Conservation (phyloP, 2,329 filamentous ascomycete genomes). For the Epichloe sylvatica region DNA sequence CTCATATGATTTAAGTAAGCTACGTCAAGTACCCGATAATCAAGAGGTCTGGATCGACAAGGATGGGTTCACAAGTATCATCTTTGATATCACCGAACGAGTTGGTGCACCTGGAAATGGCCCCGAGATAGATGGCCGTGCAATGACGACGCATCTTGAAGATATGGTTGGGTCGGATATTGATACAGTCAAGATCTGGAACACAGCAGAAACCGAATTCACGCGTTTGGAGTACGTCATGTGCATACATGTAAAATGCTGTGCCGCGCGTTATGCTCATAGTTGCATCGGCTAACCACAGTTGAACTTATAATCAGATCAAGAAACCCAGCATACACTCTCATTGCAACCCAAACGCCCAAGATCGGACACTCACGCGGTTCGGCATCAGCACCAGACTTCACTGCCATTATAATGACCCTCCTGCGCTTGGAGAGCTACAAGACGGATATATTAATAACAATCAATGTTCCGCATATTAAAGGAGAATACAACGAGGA, state of each 20-base stretch:
- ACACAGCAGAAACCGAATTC: conserved; percentile 46
- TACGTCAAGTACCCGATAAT: conserved; percentile 68
- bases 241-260: neutral
- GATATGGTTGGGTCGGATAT: conserved; percentile 53
- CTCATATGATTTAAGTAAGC: conserved; percentile 32
- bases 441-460: conserved; percentile 68
- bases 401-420: conserved; percentile 64
- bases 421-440: conserved; percentile 63
- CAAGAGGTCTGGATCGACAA: conserved; percentile 87
- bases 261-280: neutral
- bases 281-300: conserved; percentile 11
- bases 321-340: conserved; percentile 48
- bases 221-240: conserved; percentile 36
- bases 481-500: conserved; percentile 59
- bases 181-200: conserved; percentile 52
- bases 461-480: conserved; percentile 78
- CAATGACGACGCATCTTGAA: conserved; percentile 53
- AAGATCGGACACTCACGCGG: conserved; percentile 21
- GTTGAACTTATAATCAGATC: conserved; percentile 17
- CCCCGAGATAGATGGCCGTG: conserved; percentile 53
- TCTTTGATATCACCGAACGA: conserved; percentile 81
- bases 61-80: conserved; percentile 71
- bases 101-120: conserved; percentile 42
- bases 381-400: conserved; percentile 35
- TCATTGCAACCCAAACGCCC: conserved; percentile 51